Base-by-base conservation (phyloP, 2,329 filamentous ascomycete species). In the Paraphaeosphaeria minitans region DNA sequence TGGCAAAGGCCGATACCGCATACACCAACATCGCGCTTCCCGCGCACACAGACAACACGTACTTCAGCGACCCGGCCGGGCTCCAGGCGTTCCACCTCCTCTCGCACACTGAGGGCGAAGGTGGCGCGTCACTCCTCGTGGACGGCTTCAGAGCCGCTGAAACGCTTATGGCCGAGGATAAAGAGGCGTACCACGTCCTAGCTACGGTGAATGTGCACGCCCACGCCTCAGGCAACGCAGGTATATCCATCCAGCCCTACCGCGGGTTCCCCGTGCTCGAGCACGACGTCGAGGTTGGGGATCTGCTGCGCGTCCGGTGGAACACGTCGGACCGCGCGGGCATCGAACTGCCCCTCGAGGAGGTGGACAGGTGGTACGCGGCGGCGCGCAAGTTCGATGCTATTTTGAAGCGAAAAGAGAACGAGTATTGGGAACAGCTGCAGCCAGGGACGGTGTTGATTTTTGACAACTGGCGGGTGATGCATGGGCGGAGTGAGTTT, bases 381-480 rank as follows among this genome's bases (percentile, higher is more conserved):
- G 93, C 94, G 0, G 93, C 93, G 14, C 82, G 85, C 53, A 87
- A 87, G 67, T 98, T 89, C 82, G 83, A 91, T 62, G 78, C 82
- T 24, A 85, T 97, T 29, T 71, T 98, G 55, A 87, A 82, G 67
- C 83, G 87, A 52, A 75, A 82, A 55, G 80, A 86, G 54, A 85
- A 87, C 63, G 86, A 95, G 75, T 93, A 90, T 71, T 90, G 90
- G 89, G 88, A 90, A 63, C 90, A 96, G 76, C 80, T 99, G 56
- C 79, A 84, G 68, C 94, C 95, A 0, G 95, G 95, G 2, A 87
- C 82, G 53, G 84, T 92, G 6, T 71, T 97, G 91, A 90, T 98
- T 48, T 97, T 99, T 75, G 92, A 99, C 74, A 98, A 99, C 72
- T 97, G 94, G 93, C 85, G 95, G 59, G 90, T 97, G 35, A 79